These are phyloP conservation scores for Mycena haematopus DNA, from an alignment of 768 basidiomycete genomes.

Conservation along the genomic window DNA sequence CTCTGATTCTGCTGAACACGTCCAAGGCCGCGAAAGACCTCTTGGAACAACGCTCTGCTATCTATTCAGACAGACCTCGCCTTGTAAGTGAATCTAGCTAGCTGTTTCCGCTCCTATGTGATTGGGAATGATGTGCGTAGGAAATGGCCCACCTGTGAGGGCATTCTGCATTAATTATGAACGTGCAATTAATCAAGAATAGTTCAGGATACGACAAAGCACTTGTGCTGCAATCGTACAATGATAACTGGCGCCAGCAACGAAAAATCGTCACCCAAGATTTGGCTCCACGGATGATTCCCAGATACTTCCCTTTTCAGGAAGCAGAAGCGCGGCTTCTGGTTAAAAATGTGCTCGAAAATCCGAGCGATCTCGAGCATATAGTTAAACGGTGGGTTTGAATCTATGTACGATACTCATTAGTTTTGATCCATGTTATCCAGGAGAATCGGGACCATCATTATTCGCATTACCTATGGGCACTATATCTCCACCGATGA, in stretches of 20 bases:
- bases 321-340: constrained; percentile 1
- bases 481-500: constrained; percentile 1
- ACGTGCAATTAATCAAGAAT: neutral
- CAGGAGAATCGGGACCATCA: constrained; percentile 6
- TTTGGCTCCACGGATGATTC: neutral
- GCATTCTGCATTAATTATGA: neutral
- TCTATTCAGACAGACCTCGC: constrained; percentile 41
- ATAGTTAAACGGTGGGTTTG: neutral
- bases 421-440: neutral
- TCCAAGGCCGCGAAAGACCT: constrained; percentile 34
- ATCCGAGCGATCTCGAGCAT: neutral
- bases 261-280: constrained; percentile 4
- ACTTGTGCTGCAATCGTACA: neutral
- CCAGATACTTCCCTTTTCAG: constrained; percentile 1
- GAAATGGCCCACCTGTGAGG: constrained; percentile 12
- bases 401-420: neutral
- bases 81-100: constrained; percentile 1
- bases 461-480: constrained; percentile 14
- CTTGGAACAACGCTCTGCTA: constrained; percentile 35
- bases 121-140: no score
- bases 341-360: neutral
- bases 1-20: constrained; percentile 37
- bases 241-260: constrained; percentile 8
- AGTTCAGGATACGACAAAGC: constrained; percentile 4
- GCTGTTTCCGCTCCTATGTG: no score